Percentiles rank a stretch among this genome's conserved stretches.
These are phyloP conservation scores for Aureoboletus auriporus DNA, from an alignment of 768 basidiomycete species.

Conservation along the genomic window DNA sequence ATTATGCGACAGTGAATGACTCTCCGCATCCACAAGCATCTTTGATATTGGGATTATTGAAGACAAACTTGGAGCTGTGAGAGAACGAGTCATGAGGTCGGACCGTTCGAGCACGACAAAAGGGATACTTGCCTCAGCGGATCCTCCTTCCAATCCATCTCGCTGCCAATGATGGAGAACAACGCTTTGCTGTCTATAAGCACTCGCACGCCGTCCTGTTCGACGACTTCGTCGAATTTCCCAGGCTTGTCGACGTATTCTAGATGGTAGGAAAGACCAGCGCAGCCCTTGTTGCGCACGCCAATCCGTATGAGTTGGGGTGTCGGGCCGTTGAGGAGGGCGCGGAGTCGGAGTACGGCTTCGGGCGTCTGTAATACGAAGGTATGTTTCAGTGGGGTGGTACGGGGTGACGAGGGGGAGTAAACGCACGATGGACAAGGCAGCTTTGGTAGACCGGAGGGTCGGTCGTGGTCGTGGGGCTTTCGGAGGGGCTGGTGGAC, in stretches of 20 bases:
- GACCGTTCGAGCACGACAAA: background rate
- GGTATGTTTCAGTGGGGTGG: background rate
- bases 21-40: conserved; percentile 95
- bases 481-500: conserved; percentile 67
- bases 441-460: conserved; percentile 71
- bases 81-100: conserved; percentile 2
- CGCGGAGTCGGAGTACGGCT: conserved; percentile 69
- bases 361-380: conserved; percentile 57
- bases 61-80: conserved; percentile 70
- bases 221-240: conserved; percentile 93
- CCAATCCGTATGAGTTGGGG: conserved; percentile 94
- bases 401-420: background rate
- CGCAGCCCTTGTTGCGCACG: conserved; percentile 97
- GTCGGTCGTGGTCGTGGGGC: conserved; percentile 59
- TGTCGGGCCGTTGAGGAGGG: conserved; percentile 75
- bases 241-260: conserved; percentile 91
- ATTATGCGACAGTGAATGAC: conserved; percentile 64
- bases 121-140: conserved; percentile 56
- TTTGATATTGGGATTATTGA: conserved; percentile 90
- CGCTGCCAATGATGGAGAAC: conserved; percentile 96
- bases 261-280: conserved; percentile 78
- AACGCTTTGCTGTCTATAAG: conserved; percentile 95
- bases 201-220: conserved; percentile 92
- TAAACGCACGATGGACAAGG: conserved; percentile 61
- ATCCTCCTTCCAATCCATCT: conserved; percentile 99